A percentile compares a stretch with the other conserved stretches of the same genome.
Evolutionary conservation across 2,329 filamentous ascomycete species (phyloP).

Genomic region (Biscogniauxia mediterranea): DNA sequence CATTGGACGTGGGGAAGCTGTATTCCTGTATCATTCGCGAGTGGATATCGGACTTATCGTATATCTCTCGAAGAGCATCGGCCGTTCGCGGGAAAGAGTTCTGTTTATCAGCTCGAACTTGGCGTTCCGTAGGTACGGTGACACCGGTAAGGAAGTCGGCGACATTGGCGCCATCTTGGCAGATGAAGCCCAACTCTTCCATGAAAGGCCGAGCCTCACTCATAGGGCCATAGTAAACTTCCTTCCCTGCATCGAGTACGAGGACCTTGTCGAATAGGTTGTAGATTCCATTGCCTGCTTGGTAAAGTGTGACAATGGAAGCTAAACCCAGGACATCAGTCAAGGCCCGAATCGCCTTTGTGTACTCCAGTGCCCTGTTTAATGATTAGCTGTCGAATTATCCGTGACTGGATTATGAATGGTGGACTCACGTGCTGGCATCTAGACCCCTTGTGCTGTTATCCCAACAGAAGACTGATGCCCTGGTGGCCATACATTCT

Average conservation of each 20-base stretch:
- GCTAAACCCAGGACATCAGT: slow-evolving; percentile 63
- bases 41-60: slow-evolving; percentile 45
- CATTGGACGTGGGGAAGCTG: slow-evolving; percentile 44
- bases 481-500: slow-evolving; percentile 62
- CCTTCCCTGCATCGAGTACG: slow-evolving; percentile 65
- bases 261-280: slow-evolving; percentile 66
- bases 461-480: slow-evolving; percentile 69
- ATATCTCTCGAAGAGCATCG: slow-evolving; percentile 58
- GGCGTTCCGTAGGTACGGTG: slow-evolving; percentile 59
- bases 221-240: slow-evolving; percentile 68
- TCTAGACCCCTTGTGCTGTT: slow-evolving; percentile 67
- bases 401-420: not conserved
- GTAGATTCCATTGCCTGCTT: slow-evolving; percentile 54
- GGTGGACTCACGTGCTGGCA: slow-evolving; percentile 46
- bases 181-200: slow-evolving; percentile 67
- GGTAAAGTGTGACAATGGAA: slow-evolving; percentile 65
- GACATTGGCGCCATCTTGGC: slow-evolving; percentile 68
- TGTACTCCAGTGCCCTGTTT: slow-evolving; percentile 58
- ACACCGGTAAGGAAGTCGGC: slow-evolving; percentile 77
- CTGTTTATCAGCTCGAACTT: slow-evolving; percentile 55
- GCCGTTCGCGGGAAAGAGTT: slow-evolving; percentile 57
- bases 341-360: slow-evolving; percentile 61
- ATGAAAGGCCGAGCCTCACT: slow-evolving; percentile 68
- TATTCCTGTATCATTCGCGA: slow-evolving; percentile 26
- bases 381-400: not conserved